A percentile compares a stretch with the other conserved stretches of the same genome.
Evolutionary conservation across 768 basidiomycete genomes (phyloP).

Genomic region (Tylopilus rubrobrunneus): DNA sequence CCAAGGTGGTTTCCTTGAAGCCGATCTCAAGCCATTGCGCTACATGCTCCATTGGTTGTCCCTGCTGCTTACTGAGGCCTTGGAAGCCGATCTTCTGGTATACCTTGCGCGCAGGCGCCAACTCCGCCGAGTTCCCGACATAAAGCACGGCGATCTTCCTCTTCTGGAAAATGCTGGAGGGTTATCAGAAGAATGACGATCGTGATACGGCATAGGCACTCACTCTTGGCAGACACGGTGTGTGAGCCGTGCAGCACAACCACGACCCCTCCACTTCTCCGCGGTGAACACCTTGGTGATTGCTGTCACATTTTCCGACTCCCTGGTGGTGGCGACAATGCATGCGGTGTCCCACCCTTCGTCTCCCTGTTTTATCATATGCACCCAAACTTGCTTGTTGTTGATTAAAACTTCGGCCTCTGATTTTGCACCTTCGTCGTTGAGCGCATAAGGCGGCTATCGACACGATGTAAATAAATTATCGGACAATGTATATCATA

Average conservation of each 20-base stretch:
- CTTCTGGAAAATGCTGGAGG: conserved; percentile 29
- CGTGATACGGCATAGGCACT: conserved; percentile 18
- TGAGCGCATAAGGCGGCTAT: conserved; percentile 56
- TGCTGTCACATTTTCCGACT: conserved; percentile 51
- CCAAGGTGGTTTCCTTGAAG: conserved; percentile 48
- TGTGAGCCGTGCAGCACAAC: conserved; percentile 62
- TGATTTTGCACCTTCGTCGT: conserved; percentile 34
- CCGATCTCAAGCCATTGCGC: conserved; percentile 63
- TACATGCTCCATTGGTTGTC: conserved; percentile 38
- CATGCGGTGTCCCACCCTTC: conserved; percentile 46
- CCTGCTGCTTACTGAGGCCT: conserved; percentile 38
- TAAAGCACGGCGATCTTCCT: conserved; percentile 60
- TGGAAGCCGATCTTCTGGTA: conserved; percentile 67
- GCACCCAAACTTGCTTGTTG: conserved; percentile 56
- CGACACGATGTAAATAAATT: neutral
- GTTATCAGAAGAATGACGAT: conserved; percentile 2
- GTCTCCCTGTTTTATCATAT: conserved; percentile 36
- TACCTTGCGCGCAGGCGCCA: conserved; percentile 48
- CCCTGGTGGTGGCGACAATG: conserved; percentile 66
- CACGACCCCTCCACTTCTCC: conserved; percentile 44
- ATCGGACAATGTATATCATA: neutral
- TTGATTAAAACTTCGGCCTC: conserved; percentile 53
- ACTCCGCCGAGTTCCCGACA: conserved; percentile 43
- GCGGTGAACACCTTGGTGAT: conserved; percentile 74
- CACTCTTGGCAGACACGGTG: conserved; percentile 54